These are phyloP conservation scores for Fallopia convolvulus DNA, from an alignment of 148 eudicot genomes.

Conservation along the genomic window DNA sequence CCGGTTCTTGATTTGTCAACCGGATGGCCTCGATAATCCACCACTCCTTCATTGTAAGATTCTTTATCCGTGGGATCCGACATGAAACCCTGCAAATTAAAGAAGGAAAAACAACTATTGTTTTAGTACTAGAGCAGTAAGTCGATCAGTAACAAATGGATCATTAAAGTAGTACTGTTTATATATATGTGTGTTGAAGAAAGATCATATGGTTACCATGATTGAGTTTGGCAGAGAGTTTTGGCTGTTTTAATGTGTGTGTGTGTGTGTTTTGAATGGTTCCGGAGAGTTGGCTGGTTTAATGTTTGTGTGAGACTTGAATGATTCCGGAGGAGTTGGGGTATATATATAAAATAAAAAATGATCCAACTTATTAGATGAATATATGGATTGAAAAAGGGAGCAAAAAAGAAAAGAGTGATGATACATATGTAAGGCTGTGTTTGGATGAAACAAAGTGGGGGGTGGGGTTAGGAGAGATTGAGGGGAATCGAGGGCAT, in stretches of 20 bases:
- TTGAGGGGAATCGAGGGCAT: background rate
- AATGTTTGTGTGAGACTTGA: background rate
- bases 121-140: background rate
- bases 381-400: background rate
- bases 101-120: background rate
- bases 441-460: conserved; percentile 5
- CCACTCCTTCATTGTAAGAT: conserved; percentile 24
- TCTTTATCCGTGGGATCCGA: conserved; percentile 32
- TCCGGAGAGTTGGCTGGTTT: background rate
- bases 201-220: conserved; percentile 3
- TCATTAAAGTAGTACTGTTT: background rate
- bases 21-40: conserved; percentile 66
- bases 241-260: background rate
- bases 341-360: background rate
- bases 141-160: background rate
- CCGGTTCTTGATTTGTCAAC: conserved; percentile 73
- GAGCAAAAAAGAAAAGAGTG: background rate
- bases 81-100: conserved; percentile 56
- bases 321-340: background rate
- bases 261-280: background rate
- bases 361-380: background rate
- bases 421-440: background rate
- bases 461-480: conserved; percentile 6
- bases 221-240: background rate
- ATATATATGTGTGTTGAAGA: background rate